These are phyloP conservation scores for Lentinula guzmanii DNA, from an alignment of 768 basidiomycete species.

Conservation along the genomic window DNA sequence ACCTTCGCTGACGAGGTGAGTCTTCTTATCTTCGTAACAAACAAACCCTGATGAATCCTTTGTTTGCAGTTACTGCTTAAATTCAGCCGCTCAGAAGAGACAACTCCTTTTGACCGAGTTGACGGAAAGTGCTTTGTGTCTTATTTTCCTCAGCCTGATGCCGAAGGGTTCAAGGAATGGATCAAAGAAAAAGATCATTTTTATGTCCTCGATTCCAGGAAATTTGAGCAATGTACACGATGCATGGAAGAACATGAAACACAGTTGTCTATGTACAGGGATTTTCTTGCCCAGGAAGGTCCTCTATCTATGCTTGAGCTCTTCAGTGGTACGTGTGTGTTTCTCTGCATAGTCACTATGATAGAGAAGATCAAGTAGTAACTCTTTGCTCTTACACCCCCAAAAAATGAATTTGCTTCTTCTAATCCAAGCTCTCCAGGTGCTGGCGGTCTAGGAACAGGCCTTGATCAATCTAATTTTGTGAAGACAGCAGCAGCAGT, in stretches of 20 bases:
- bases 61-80: background rate
- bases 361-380: background rate
- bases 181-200: slow-evolving; percentile 52
- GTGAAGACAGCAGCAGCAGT: slow-evolving; percentile 66
- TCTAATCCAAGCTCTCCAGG: slow-evolving; percentile 29
- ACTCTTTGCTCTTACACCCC: background rate
- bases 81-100: background rate
- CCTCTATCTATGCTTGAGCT: slow-evolving; percentile 51
- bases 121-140: slow-evolving; percentile 52
- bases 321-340: slow-evolving; percentile 49
- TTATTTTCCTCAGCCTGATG: slow-evolving; percentile 20
- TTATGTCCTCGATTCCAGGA: slow-evolving; percentile 34
- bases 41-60: background rate
- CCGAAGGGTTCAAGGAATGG: slow-evolving; percentile 35
- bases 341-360: background rate
- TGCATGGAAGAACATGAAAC: slow-evolving; percentile 20
- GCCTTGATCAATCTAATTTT: slow-evolving; percentile 54
- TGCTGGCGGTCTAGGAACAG: slow-evolving; percentile 70
- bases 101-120: slow-evolving; percentile 30
- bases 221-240: background rate
- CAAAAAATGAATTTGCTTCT: background rate
- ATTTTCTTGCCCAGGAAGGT: slow-evolving; percentile 28
- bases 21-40: background rate
- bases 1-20: background rate
- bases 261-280: slow-evolving; percentile 19